Conservation (phyloP, 768 basidiomycete genomes). For the Pleurotus djamor region DNA sequence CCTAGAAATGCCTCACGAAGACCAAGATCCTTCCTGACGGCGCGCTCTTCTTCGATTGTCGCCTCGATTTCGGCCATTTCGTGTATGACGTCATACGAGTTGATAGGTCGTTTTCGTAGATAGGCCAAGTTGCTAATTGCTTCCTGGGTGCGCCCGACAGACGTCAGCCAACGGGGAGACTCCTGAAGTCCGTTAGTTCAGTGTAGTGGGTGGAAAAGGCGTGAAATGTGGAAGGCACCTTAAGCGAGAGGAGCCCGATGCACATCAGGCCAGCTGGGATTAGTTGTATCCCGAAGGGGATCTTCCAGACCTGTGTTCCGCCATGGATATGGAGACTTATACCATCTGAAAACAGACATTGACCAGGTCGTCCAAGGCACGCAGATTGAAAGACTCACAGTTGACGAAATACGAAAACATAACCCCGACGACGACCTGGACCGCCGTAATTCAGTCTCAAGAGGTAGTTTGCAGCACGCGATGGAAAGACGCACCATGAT, state of each 20-base stretch:
- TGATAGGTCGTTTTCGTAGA: slow-evolving; percentile 43
- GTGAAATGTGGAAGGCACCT: too few species aligned
- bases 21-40: slow-evolving; percentile 59
- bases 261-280: slow-evolving; percentile 73
- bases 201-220: not conserved
- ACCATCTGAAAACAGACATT: slow-evolving; percentile 41
- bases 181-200: slow-evolving; percentile 40
- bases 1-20: slow-evolving; percentile 71
- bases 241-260: slow-evolving; percentile 64
- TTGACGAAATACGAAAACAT: slow-evolving; percentile 86
- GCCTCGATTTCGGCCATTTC: slow-evolving; percentile 84
- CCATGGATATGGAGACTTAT: slow-evolving; percentile 50
- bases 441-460: not conserved
- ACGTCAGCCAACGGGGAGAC: slow-evolving; percentile 77
- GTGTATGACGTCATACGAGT: slow-evolving; percentile 43
- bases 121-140: slow-evolving; percentile 63
- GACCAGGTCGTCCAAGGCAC: not conserved
- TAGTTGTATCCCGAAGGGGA: slow-evolving; percentile 75
- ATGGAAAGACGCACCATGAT: slow-evolving; percentile 53
- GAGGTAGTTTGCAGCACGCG: not conserved
- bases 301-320: slow-evolving; percentile 57
- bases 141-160: slow-evolving; percentile 51
- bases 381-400: slow-evolving; percentile 39
- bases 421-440: slow-evolving; percentile 68
- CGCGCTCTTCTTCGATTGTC: slow-evolving; percentile 71